These are phyloP conservation scores for Lotus japonicus DNA, from an alignment of 306 rosid species.

Conservation along the genomic window DNA sequence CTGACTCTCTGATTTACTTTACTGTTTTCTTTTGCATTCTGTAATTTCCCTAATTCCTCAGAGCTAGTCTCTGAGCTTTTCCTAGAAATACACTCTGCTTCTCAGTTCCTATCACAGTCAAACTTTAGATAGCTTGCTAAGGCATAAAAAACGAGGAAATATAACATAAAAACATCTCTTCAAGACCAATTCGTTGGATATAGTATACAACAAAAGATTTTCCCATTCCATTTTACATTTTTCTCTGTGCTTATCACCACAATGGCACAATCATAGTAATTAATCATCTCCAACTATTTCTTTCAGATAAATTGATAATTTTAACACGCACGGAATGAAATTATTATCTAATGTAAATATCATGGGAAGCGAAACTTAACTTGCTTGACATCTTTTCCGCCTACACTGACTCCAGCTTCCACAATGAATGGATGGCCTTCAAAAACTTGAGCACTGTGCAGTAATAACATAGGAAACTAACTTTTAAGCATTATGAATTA, in stretches of 20 bases:
- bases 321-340: conserved; percentile 9
- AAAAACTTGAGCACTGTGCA: conserved; percentile 77
- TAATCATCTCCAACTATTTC: background rate
- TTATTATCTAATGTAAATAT: background rate
- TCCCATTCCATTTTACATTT: background rate
- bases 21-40: too few species aligned
- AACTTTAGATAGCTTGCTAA: background rate
- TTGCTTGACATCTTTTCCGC: conserved; percentile 94
- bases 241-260: background rate
- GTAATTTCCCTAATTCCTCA: too few species aligned
- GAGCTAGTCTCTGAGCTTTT: too few species aligned
- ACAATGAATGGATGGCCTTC: conserved; percentile 98
- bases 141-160: background rate
- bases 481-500: background rate
- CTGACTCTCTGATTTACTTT: too few species aligned
- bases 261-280: background rate
- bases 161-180: background rate
- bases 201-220: background rate
- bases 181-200: background rate
- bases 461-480: conserved; percentile 13
- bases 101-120: too few species aligned
- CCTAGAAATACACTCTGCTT: too few species aligned
- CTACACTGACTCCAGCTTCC: conserved; percentile 96
- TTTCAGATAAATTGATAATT: conserved; percentile 9
- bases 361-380: conserved; percentile 36